Evolutionary conservation across 179 eudicot genomes (phyloP), one percentile per base, ranked within the genome.

Genomic region (Beta lomatogona): DNA sequence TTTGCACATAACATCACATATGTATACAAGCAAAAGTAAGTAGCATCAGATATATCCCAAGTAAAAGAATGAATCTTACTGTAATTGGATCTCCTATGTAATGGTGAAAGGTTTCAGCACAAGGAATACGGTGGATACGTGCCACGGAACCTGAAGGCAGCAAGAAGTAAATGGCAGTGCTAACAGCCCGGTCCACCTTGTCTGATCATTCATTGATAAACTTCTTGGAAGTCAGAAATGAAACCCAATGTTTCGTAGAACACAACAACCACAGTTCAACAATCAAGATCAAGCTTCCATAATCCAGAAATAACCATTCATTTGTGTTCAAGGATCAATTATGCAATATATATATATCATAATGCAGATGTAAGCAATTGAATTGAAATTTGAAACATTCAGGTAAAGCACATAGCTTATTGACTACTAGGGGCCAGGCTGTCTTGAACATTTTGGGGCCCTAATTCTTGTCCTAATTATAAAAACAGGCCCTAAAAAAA

Each of bases 111-210:
- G 91, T 87, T 86, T 93, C 97, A 66, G 97, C 91, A 83, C 90
- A 89, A n/a, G 98, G 98, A 77, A 93, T 92, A 22, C 93, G 92
- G 76, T 93, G 98, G 31, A 93, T 88, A 75, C 80, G 87, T 21
- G 98, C 91, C 53, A 90, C 88, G 73, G 92, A 86, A 64, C 98
- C 97, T 36, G 98, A 91, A 66, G 94, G 93, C 77, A 93, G 77
- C 84, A 93, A 82, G 87, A 93, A 93, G 89, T 92, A 93, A 77
- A 90, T 92, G 81, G 86, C 80, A 18, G 98, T 91, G 84, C 96
- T 93, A 41, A 93, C 78, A 15, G 94, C 92, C 59, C 97, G 89
- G 84, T 91, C 97, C 84, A 93, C 94, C 90, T 93, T 93, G 79
- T 91, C 98, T 93, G 91, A 69, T 77, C n/a, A 71, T 44, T 9